Percentiles rank a stretch among this genome's conserved stretches.
Evolutionary conservation across 176 grass and related monocot genomes (phyloP).

Genomic region (Chloris gayana): DNA sequence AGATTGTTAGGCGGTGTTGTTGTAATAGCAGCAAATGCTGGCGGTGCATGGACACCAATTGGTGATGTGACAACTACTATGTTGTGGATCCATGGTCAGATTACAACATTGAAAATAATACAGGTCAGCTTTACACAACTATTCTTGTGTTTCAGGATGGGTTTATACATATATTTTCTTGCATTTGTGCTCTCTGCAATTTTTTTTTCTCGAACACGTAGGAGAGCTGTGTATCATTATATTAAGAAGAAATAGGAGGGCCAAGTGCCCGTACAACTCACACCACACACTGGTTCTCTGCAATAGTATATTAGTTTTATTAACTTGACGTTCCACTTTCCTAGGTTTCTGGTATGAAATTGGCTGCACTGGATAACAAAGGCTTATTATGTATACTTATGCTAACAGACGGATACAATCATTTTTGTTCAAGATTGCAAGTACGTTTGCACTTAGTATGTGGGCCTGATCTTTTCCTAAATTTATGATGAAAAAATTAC

Average conservation of each 20-base stretch:
- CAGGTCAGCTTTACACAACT: slow-evolving; percentile 57
- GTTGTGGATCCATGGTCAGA: slow-evolving; percentile 97
- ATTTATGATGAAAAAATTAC: too few species aligned
- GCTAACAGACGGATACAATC: too few species aligned
- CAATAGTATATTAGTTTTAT: slow-evolving; percentile 16
- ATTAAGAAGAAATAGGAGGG: too few species aligned
- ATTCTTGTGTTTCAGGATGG: slow-evolving; percentile 18
- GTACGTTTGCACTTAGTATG: too few species aligned
- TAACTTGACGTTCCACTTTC: background rate
- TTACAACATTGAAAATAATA: slow-evolving; percentile 78
- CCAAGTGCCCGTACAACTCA: too few species aligned
- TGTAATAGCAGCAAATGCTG: slow-evolving; percentile 95
- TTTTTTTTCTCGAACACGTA: too few species aligned
- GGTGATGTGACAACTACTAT: slow-evolving; percentile 99
- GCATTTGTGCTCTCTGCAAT: background rate
- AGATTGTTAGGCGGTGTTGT: slow-evolving; percentile 95
- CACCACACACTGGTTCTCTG: too few species aligned
- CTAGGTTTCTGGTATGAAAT: background rate
- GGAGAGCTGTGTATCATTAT: too few species aligned
- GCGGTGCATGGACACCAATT: slow-evolving; percentile 98
- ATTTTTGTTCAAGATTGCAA: too few species aligned
- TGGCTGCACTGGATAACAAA: too few species aligned
- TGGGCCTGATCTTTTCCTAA: too few species aligned
- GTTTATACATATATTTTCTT: slow-evolving; percentile 18
- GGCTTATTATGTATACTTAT: too few species aligned